Base-by-base conservation (phyloP, 352 stramenopile genomes). In the Saprolegnia parasitica region DNA sequence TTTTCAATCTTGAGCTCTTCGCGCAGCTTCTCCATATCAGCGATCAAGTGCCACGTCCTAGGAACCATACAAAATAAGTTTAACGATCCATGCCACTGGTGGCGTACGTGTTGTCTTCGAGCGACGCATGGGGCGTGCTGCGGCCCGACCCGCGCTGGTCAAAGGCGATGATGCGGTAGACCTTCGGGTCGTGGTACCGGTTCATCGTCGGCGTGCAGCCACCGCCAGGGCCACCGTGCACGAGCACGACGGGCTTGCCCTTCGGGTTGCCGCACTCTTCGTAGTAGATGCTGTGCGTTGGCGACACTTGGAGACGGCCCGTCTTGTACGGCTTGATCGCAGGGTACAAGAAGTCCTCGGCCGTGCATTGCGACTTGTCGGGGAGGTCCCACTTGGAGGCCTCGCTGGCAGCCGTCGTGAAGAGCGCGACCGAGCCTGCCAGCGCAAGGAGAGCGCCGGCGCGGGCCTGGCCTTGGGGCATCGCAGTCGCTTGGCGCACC, bases 1-100 rank as follows among this genome's bases (percentile, higher is more conserved):
- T 87, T 84, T 21, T 97, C 85, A 67, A 98, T 89, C 4, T 78
- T 24, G 13, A 98, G 80, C 35, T 97, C 77, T 10, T 84, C 73
- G 6, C 93, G 78, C 46, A 98, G 77, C 39, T 80, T 84, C 77
- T 98, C 94, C 76, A 98, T 96, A 80, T 98, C 96, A 26, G 96
- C 76, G 0, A 98, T 86, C 63, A 98, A 76, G 54, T 96, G 80
- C 78, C 87, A 88, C 64, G 96, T 97, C 45, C 79, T 84, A 35
- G 21, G 8, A 66, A 45, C 26, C 3, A 21, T n/a, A n/a, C n/a
- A n/a, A n/a, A n/a, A n/a, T 63, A 42, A 37, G 2, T 52, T 11
- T 11, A 8, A 56, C 54, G 39, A 39, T 42, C 26, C 5, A 8
- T 5, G 29, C 29, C 2, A 35, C 1, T 40, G 4, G 5, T n/a